These are phyloP conservation scores for Aspergillus pseudoviridinutans DNA, from an alignment of 2,329 filamentous ascomycete genomes.

Conservation along the genomic window DNA sequence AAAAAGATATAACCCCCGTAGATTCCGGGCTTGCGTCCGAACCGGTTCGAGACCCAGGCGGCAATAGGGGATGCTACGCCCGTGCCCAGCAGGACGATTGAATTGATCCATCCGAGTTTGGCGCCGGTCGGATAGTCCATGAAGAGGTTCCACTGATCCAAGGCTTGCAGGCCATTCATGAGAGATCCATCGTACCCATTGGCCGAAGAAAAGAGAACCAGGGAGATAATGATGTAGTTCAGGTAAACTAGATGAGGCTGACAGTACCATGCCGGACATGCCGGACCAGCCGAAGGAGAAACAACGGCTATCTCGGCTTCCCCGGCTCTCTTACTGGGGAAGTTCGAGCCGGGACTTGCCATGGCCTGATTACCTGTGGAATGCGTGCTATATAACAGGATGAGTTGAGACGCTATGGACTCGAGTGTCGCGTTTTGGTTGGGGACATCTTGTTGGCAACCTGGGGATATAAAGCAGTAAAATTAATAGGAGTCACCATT, in stretches of 20 bases:
- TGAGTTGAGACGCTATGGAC: too few species aligned
- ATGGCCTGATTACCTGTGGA: too few species aligned
- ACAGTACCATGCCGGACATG: conserved; percentile 4
- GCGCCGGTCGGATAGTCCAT: conserved; percentile 25
- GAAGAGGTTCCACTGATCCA: conserved; percentile 29
- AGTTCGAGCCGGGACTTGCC: too few species aligned
- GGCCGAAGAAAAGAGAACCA: conserved; percentile 5
- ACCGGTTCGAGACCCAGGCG: conserved; percentile 31
- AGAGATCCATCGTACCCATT: neutral
- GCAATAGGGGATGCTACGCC: conserved; percentile 25
- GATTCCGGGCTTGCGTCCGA: conserved; percentile 31
- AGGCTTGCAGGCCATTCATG: conserved; percentile 31
- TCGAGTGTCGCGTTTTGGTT: too few species aligned
- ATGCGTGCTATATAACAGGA: too few species aligned
- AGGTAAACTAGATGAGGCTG: conserved; percentile 2
- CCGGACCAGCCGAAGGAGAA: neutral
- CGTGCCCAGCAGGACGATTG: conserved; percentile 26
- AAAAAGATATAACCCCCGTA: conserved; percentile 33
- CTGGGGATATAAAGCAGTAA: too few species aligned
- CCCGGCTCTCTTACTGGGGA: neutral
- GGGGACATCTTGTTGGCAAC: too few species aligned
- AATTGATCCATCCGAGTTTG: conserved; percentile 30
- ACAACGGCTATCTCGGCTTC: neutral
- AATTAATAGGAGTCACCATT: too few species aligned
- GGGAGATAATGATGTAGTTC: conserved; percentile 6